A percentile compares a stretch with the other conserved stretches of the same genome.
Evolutionary conservation across 2,329 filamentous ascomycete species (phyloP).

Genomic region (Fusarium sp.): DNA sequence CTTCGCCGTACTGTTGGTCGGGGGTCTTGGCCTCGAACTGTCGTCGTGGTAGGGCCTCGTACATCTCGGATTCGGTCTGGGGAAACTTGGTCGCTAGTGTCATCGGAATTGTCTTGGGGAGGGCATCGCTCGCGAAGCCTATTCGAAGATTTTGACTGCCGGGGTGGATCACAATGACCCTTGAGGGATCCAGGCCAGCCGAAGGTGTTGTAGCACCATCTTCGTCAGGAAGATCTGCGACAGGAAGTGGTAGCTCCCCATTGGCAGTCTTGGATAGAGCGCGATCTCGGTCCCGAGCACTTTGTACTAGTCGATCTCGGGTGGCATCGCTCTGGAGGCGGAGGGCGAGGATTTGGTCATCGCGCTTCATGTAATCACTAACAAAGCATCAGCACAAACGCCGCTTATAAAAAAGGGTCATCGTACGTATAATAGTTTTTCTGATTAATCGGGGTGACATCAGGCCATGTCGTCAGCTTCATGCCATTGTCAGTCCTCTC

Average conservation of each 20-base stretch:
- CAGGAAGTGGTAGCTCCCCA: conserved; percentile 69
- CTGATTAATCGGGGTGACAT: conserved; percentile 94
- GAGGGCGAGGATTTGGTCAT: conserved; percentile 92
- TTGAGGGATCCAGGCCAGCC: conserved; percentile 79
- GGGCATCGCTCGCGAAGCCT: conserved; percentile 92
- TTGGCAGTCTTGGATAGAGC: conserved; percentile 80
- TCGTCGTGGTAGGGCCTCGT: conserved; percentile 78
- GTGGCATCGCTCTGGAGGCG: conserved; percentile 89
- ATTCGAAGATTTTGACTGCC: conserved; percentile 96
- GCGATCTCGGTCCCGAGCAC: conserved; percentile 87
- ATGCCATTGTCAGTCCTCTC: conserved; percentile 98
- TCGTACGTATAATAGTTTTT: conserved; percentile 97
- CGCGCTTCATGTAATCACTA: conserved; percentile 97
- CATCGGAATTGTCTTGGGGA: conserved; percentile 95
- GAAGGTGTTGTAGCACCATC: conserved; percentile 64
- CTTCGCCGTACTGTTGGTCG: conserved; percentile 89
- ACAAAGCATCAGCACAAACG: conserved; percentile 25
- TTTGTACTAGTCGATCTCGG: conserved; percentile 83
- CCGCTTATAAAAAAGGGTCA: background rate
- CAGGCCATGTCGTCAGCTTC: conserved; percentile 93
- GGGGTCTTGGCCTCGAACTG: conserved; percentile 69
- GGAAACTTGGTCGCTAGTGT: conserved; percentile 83
- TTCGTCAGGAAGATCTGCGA: conserved; percentile 68
- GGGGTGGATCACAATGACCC: conserved; percentile 93
- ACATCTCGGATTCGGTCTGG: conserved; percentile 84